Conservation (phyloP, 768 basidiomycete species). For the Nevesoporus exiguus region DNA sequence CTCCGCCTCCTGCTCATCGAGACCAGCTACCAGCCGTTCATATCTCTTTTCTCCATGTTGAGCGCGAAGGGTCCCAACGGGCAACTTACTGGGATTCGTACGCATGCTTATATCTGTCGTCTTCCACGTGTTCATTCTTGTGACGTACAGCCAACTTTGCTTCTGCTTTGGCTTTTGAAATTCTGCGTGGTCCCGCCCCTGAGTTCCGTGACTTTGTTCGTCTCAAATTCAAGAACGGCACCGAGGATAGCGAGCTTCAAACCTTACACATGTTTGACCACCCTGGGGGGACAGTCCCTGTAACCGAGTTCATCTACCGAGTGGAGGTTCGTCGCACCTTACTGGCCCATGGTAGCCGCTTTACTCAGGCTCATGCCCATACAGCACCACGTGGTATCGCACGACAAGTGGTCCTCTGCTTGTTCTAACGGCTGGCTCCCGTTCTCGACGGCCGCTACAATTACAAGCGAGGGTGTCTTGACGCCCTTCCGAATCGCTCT, state of each 20-base stretch:
- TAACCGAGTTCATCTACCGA: slow-evolving; percentile 80
- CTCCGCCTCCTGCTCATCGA: slow-evolving; percentile 74
- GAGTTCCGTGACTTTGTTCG: slow-evolving; percentile 77
- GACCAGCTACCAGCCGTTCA: slow-evolving; percentile 84
- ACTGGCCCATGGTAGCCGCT: not conserved
- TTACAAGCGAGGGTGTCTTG: not conserved
- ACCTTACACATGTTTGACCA: slow-evolving; percentile 70
- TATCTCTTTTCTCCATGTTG: slow-evolving; percentile 78
- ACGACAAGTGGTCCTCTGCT: slow-evolving; percentile 38
- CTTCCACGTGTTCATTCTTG: not conserved
- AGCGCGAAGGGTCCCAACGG: slow-evolving; percentile 51
- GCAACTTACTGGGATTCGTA: slow-evolving; percentile 60
- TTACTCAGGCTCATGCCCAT: not conserved
- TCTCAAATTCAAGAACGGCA: slow-evolving; percentile 82
- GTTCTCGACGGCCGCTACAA: slow-evolving; percentile 8
- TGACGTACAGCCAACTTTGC: slow-evolving; percentile 57
- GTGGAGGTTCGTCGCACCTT: slow-evolving; percentile 52
- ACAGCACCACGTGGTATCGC: slow-evolving; percentile 37
- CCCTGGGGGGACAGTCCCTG: slow-evolving; percentile 60
- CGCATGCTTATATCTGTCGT: slow-evolving; percentile 28
- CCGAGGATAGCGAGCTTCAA: slow-evolving; percentile 48
- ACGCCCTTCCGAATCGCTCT: not conserved
- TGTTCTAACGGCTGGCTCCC: slow-evolving; percentile 35
- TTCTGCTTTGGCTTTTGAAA: slow-evolving; percentile 70
- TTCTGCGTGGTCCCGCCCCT: slow-evolving; percentile 70